These are phyloP conservation scores for Heritiera littoralis DNA, from an alignment of 345 rosid species.

Conservation along the genomic window DNA sequence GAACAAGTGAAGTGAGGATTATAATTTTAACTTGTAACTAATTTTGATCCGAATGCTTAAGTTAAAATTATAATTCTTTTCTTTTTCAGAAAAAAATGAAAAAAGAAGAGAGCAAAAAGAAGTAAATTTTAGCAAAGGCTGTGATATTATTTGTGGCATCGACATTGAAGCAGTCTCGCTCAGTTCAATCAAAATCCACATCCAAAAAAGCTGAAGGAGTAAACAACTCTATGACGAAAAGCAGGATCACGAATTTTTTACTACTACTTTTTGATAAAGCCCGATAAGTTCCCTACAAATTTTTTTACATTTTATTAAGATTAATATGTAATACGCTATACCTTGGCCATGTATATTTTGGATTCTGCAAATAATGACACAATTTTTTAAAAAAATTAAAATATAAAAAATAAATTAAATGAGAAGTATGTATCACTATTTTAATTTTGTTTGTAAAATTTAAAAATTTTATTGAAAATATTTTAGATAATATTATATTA, in stretches of 20 bases:
- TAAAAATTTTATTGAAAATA: too few relatives aligned
- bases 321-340: too few relatives aligned
- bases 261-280: too few relatives aligned
- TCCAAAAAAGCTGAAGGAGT: not conserved
- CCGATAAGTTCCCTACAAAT: too few relatives aligned
- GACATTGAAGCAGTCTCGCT: not conserved
- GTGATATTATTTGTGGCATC: not conserved
- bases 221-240: not conserved
- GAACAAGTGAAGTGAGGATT: slow-evolving; percentile 12
- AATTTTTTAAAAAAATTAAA: too few relatives aligned
- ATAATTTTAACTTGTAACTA: slow-evolving; percentile 17
- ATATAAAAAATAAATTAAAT: too few relatives aligned
- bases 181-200: slow-evolving; percentile 5
- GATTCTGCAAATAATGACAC: too few relatives aligned
- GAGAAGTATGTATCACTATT: too few relatives aligned
- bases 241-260: not conserved
- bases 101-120: not conserved
- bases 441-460: too few relatives aligned
- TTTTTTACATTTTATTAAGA: too few relatives aligned
- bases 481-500: too few relatives aligned
- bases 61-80: slow-evolving; percentile 20
- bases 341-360: too few relatives aligned
- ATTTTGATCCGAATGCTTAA: slow-evolving; percentile 13
- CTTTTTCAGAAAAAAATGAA: not conserved
- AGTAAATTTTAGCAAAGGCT: not conserved